Conservation (phyloP, 108 stramenopile genomes). For the Discostella pseudostelligera region DNA sequence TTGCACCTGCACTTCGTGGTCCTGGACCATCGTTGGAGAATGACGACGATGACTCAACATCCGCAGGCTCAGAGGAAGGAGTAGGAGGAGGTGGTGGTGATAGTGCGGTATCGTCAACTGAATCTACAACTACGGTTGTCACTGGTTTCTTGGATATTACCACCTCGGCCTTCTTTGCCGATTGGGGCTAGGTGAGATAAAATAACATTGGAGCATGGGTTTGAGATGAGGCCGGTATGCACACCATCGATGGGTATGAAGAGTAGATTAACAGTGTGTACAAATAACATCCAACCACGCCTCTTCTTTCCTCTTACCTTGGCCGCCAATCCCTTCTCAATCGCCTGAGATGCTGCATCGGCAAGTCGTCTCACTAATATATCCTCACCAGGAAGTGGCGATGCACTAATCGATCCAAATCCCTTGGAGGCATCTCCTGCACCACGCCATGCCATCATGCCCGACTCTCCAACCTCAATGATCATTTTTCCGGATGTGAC, state of each 20-base stretch:
- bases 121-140: background rate
- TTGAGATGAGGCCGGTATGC: too few relatives aligned
- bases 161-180: slow-evolving; percentile 37
- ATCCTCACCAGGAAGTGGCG: slow-evolving; percentile 72
- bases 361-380: slow-evolving; percentile 70
- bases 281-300: slow-evolving; percentile 19
- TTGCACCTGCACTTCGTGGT: slow-evolving; percentile 71
- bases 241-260: background rate
- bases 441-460: slow-evolving; percentile 59
- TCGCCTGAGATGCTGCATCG: slow-evolving; percentile 74
- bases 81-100: too few relatives aligned
- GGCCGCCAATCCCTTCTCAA: slow-evolving; percentile 82
- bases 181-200: slow-evolving; percentile 3
- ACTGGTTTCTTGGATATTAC: slow-evolving; percentile 8
- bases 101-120: background rate
- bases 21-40: slow-evolving; percentile 39
- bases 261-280: background rate
- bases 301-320: slow-evolving; percentile 53
- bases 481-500: slow-evolving; percentile 69
- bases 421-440: slow-evolving; percentile 66
- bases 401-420: slow-evolving; percentile 56
- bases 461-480: slow-evolving; percentile 50
- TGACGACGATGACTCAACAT: slow-evolving; percentile 8
- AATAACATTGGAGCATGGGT: too few relatives aligned
- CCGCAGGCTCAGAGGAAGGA: slow-evolving; percentile 15